phyloP scores from a whole-genome alignment of 306 rosid species.

The Castanea sativa region DNA sequence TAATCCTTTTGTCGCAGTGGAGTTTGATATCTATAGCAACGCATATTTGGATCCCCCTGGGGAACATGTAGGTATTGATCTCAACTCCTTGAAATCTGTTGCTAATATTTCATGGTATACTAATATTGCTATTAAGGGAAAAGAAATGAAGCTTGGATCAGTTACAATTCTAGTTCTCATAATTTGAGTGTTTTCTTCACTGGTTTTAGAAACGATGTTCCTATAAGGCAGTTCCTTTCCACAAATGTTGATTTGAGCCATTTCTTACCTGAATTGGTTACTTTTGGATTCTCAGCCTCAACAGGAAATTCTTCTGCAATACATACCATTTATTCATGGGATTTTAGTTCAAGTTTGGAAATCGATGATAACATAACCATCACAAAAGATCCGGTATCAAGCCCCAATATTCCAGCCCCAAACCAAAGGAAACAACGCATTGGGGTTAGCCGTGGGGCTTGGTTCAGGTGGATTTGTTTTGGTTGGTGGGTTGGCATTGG shows the following conservation, averaged over 20 bases:
- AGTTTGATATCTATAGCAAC: conserved; percentile 36
- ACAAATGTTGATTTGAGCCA: conserved; percentile 19
- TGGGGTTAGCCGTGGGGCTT: not conserved
- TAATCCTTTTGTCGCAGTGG: conserved; percentile 47
- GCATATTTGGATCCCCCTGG: conserved; percentile 14
- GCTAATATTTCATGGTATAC: conserved; percentile 28
- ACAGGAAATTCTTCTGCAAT: not conserved
- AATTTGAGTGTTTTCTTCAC: conserved; percentile 37
- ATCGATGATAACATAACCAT: too few relatives aligned
- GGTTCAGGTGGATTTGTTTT: not conserved
- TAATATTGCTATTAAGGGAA: conserved; percentile 15
- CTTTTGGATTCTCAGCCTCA: conserved; percentile 29
- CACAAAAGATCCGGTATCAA: too few relatives aligned
- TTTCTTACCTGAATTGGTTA: conserved; percentile 23
- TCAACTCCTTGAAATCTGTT: conserved; percentile 29
- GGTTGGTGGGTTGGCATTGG: not conserved
- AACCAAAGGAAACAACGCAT: not conserved
- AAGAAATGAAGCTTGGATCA: conserved; percentile 28
- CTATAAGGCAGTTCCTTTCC: conserved; percentile 1
- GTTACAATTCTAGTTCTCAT: conserved; percentile 29
- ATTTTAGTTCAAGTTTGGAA: not conserved
- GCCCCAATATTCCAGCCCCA: not conserved
- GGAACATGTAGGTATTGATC: conserved; percentile 46
- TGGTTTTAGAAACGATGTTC: conserved; percentile 6
- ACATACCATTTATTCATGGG: conserved; percentile 8